These are phyloP conservation scores for Globisporangium takayamanum DNA, from an alignment of 352 stramenopile genomes.

Conservation along the genomic window DNA sequence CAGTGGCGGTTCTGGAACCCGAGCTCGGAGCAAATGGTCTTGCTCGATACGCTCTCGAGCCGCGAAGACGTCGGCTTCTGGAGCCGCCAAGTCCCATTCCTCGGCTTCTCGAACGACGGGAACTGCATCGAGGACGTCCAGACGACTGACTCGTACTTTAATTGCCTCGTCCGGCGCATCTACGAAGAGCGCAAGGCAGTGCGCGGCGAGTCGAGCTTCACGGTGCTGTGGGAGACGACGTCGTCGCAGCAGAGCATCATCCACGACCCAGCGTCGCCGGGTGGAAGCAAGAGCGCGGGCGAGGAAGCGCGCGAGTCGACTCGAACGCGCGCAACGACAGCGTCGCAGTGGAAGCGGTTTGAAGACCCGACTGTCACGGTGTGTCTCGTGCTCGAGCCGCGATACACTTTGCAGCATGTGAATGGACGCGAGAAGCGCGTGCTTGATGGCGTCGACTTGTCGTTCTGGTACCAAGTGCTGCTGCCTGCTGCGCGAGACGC, in stretches of 20 bases:
- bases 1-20: conserved; percentile 16
- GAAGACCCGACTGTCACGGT: conserved; percentile 27
- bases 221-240: conserved; percentile 34
- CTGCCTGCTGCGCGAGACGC: conserved; percentile 1
- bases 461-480: conserved; percentile 30
- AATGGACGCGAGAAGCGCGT: conserved; percentile 3
- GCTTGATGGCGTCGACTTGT: conserved; percentile 9
- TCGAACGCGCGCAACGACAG: neutral
- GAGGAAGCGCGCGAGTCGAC: neutral
- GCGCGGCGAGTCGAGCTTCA: conserved; percentile 12
- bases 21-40: conserved; percentile 13
- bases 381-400: conserved; percentile 29
- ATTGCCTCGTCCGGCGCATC: conserved; percentile 25
- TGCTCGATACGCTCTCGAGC: conserved; percentile 23
- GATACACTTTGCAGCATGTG: neutral
- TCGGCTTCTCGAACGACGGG: conserved; percentile 21
- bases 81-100: conserved; percentile 26
- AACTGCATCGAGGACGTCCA: conserved; percentile 6
- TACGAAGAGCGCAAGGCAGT: conserved; percentile 14
- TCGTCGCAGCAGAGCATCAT: conserved; percentile 19
- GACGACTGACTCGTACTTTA: conserved; percentile 19
- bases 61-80: conserved; percentile 33
- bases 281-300: neutral
- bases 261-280: neutral
- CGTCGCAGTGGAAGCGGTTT: conserved; percentile 20